phyloP scores from a whole-genome alignment of 1,139 yeast genomes.

The Debaryomyces robertsiae region DNA sequence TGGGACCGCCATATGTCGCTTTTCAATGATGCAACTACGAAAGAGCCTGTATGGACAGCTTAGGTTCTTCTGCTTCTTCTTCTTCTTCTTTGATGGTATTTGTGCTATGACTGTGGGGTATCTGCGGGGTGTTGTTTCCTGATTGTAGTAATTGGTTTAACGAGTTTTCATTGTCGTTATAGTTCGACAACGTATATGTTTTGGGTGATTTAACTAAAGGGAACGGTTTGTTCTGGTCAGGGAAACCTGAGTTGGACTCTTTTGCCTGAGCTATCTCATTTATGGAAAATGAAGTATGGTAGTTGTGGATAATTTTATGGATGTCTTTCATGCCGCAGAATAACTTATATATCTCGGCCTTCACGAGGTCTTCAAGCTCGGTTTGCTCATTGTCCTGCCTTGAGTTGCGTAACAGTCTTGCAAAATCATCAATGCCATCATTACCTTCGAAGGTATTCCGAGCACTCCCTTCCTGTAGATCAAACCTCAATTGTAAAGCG shows the following conservation, averaged over 20 bases:
- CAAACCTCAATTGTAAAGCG: constrained; percentile 51
- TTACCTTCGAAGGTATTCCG: constrained; percentile 10
- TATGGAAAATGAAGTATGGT: constrained; percentile 33
- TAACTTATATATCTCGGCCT: constrained; percentile 39
- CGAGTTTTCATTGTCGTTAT: constrained; percentile 43
- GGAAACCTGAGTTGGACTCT: not conserved
- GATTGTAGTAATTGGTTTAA: constrained; percentile 35
- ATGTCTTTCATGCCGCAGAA: constrained; percentile 40
- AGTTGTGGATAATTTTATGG: constrained; percentile 42
- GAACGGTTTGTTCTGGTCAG: constrained; percentile 16
- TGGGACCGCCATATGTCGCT: no score
- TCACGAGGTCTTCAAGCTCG: constrained; percentile 39
- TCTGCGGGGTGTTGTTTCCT: constrained; percentile 11
- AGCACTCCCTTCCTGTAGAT: constrained; percentile 39
- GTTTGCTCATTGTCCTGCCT: constrained; percentile 24
- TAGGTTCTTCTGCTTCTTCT: constrained; percentile 34
- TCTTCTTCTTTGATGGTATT: constrained; percentile 46
- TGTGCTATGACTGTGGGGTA: constrained; percentile 33
- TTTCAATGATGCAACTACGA: no score
- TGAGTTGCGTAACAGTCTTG: not conserved
- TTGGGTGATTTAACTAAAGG: constrained; percentile 48
- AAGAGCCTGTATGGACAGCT: not conserved
- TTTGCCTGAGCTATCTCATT: constrained; percentile 3
- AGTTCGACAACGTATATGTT: constrained; percentile 42
- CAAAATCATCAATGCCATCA: constrained; percentile 11